Percentiles rank a stretch among this genome's conserved stretches.
phyloP scores from a whole-genome alignment of 176 grass and related monocot species.

The Oryza glaberrima region DNA sequence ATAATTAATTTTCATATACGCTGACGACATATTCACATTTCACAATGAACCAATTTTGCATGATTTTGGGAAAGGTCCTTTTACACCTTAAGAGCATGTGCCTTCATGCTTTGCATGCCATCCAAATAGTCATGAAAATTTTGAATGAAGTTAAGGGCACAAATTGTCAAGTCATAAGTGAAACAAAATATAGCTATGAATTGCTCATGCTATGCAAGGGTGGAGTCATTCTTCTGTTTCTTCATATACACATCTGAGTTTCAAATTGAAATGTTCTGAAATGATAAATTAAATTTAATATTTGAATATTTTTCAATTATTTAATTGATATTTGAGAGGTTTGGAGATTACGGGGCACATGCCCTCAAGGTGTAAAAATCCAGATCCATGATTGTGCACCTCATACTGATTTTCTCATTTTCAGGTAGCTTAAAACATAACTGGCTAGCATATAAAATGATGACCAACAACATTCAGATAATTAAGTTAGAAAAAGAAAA shows the following conservation, averaged over 20 bases:
- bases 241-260: too few relatives aligned
- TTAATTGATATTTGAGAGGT: background rate
- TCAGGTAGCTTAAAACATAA: background rate
- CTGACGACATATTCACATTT: too few relatives aligned
- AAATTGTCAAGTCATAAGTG: background rate
- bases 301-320: background rate
- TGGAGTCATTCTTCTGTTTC: too few relatives aligned
- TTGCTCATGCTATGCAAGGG: background rate
- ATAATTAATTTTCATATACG: background rate
- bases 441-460: background rate
- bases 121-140: background rate
- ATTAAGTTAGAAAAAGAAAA: background rate
- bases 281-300: background rate
- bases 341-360: background rate
- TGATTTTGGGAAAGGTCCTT: too few relatives aligned
- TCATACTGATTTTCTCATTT: background rate
- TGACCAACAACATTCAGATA: background rate
- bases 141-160: background rate
- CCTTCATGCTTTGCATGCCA: background rate
- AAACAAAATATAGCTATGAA: background rate
- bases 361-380: background rate
- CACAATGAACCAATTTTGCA: too few relatives aligned
- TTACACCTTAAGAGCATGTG: too few relatives aligned
- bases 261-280: background rate
- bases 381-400: background rate